These are phyloP conservation scores for Lyophyllum atratum DNA, from an alignment of 768 basidiomycete genomes.

Conservation along the genomic window DNA sequence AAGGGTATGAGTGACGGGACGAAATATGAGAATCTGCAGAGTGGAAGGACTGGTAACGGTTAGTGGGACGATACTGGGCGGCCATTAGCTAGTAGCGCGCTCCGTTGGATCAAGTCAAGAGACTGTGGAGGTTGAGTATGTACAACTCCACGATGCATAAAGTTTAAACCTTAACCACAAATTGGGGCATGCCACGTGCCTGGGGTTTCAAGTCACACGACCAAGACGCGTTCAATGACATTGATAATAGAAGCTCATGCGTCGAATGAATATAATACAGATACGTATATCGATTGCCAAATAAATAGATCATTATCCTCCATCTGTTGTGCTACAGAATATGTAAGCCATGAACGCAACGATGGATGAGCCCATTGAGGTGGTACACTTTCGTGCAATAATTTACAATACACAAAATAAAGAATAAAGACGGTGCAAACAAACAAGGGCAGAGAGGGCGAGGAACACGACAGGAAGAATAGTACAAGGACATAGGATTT, in stretches of 20 bases:
- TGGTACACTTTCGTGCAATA: conserved; percentile 32
- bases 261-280: background rate
- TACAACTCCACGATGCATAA: conserved; percentile 14
- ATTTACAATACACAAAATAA: conserved; percentile 41
- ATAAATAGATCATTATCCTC: conserved; percentile 13
- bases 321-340: conserved; percentile 21
- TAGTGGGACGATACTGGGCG: conserved; percentile 15
- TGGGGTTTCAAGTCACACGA: conserved; percentile 12
- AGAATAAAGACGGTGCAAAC: conserved; percentile 12
- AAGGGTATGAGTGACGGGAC: conserved; percentile 62
- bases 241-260: background rate
- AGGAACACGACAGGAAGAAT: conserved; percentile 4
- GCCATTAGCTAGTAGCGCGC: conserved; percentile 9
- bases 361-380: conserved; percentile 14
- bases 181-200: conserved; percentile 26
- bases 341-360: conserved; percentile 19
- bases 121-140: conserved; percentile 4
- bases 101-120: background rate
- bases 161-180: conserved; percentile 44
- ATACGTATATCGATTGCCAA: background rate
- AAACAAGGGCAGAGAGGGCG: conserved; percentile 4
- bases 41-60: conserved; percentile 24
- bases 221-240: background rate
- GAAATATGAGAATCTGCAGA: conserved; percentile 27
- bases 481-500: conserved; percentile 9